Base-by-base conservation (phyloP, 179 eudicot genomes). In the Heliamphora pulchella region DNA sequence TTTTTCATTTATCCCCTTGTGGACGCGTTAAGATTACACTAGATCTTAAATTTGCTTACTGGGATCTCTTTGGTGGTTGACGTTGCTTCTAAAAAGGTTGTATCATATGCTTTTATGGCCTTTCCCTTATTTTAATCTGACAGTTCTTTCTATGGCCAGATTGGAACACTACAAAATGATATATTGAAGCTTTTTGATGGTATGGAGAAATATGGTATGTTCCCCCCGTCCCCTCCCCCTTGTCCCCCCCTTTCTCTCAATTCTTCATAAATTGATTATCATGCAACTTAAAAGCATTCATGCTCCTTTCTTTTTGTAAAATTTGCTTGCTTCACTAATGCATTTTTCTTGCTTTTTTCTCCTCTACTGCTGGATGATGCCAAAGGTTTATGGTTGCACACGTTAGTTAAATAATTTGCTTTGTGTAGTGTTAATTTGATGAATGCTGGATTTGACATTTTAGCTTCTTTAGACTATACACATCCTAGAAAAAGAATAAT, bases 181-280 rank as follows among this genome's bases (percentile, higher is more conserved):
- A 47, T 70, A 13, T 20, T 70, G 74, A 70, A 70, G 74, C 74
- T 70, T 70, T 70, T 70, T 46, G 74, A 70, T 70, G 74, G 74
- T 4, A 70, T 70, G 44, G 74, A 70, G 44, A 70, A 70, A 47
- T 70, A 70, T 70, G 74, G 74, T 54, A 20, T 54, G 47, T 74
- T 31, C 31, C 31, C 31, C 31, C 31, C n/a, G n/a, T n/a, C n/a
- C n/a, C n/a, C n/a, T n/a, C n/a, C n/a, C n/a, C n/a, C n/a, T n/a
- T n/a, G n/a, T n/a, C n/a, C n/a, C n/a, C n/a, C n/a, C n/a, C n/a
- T n/a, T n/a, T n/a, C 4, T 5, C 71, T 39, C 2, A 31, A 11
- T 67, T 41, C 17, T 67, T 67, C 22, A 18, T 67, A 41, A 64
- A 64, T 64, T 64, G 43, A 64, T 64, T 64, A 41, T 64, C 14